Evolutionary conservation across 2,329 filamentous ascomycete genomes (phyloP), one percentile per base, ranked within the genome.

Genomic region (Penicillium sp.): DNA sequence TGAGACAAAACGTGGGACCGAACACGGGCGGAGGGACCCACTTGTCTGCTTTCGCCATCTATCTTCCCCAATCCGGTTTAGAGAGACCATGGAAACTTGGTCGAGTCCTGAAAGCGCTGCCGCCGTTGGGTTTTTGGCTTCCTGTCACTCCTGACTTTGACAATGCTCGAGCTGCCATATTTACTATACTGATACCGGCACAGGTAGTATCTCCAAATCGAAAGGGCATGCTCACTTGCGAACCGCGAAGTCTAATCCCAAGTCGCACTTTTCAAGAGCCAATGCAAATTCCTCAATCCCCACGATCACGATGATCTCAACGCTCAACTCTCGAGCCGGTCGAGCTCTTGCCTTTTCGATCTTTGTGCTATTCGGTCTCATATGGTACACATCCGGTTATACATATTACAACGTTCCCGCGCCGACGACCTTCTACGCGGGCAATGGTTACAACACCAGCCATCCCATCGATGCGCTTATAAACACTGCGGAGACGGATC

Each of bases 381-480:
- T 43, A 11, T 48, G 50, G 50, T 21, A 43, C 4, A 22, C 40
- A 13, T 38, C 38, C n/a, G 34, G 29, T 2, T 27, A 34, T 24
- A 21, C 4, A 8, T 40, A 40, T 16, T 40, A 40, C 16, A 11
- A 11, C 38, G 36, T 11, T 14, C 14, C 7, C 6, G n/a, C 22
- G 3, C 14, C 38, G 1, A 4, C 18, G n/a, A 43, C n/a, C 7
- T 47, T 47, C 36, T 34, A 43, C 7, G 49, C 27, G 9, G 44
- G 14, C 6, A 34, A 43, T 36, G 44, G 44, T 3, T 48, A 48
- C 13, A 48, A 52, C 5, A 29, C 13, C 13, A 31, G 45, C 18
- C 55, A 63, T 49, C 63, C 63, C 0, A 64, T 65, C 27, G 59
- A 63, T 32, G 38, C 49, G n/a, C 47, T 66, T 9, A 59, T 66